These are phyloP conservation scores for Russula dissimulans DNA, from an alignment of 768 basidiomycete genomes.

Conservation along the genomic window DNA sequence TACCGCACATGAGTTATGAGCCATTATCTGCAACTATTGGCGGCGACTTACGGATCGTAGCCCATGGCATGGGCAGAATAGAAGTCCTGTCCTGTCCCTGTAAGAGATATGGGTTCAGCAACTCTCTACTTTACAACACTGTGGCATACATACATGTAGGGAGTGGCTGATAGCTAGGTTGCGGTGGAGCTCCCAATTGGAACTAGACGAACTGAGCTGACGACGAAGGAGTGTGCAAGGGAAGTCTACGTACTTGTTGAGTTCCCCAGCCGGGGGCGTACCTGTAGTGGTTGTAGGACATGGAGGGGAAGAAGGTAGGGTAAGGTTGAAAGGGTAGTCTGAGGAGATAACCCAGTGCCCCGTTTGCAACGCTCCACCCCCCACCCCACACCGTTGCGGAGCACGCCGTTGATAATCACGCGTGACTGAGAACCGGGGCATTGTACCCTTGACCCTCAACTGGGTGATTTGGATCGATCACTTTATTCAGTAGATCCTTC, in stretches of 20 bases:
- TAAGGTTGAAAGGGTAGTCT: neutral
- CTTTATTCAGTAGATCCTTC: neutral
- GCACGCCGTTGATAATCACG: neutral
- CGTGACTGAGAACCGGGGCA: neutral
- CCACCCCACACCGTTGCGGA: neutral
- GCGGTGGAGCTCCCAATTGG: constrained; percentile 16
- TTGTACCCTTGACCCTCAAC: neutral
- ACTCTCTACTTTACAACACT: neutral
- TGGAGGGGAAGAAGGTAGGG: constrained; percentile 22
- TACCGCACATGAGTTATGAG: neutral
- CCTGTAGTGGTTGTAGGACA: constrained; percentile 42
- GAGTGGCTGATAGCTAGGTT: constrained; percentile 33
- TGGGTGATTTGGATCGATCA: neutral
- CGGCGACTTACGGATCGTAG: constrained; percentile 44
- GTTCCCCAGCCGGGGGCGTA: constrained; percentile 42
- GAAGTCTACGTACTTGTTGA: constrained; percentile 25
- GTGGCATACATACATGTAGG: constrained; percentile 27
- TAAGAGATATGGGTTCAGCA: constrained; percentile 1
- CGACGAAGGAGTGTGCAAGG: neutral
- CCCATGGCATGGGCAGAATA: constrained; percentile 53
- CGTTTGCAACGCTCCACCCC: neutral
- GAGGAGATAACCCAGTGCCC: neutral
- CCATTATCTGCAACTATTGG: neutral
- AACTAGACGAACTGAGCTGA: constrained; percentile 9
- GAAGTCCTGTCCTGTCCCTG: constrained; percentile 56